Base-by-base conservation (phyloP, 1,139 yeast species). In the Lodderomyces margitis region DNA sequence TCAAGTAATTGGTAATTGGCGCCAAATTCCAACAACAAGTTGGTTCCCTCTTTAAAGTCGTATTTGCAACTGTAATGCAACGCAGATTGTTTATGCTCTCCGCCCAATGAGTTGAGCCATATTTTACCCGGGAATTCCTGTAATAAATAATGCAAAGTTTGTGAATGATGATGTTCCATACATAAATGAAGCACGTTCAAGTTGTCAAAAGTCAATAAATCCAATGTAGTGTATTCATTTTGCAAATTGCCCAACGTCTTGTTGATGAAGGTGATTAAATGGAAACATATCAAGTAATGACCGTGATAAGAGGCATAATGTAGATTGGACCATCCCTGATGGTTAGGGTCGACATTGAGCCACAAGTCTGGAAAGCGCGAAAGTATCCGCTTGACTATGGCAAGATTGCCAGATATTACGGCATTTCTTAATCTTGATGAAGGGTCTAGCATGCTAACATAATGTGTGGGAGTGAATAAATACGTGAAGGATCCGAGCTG, bases 281-380 rank as follows among this genome's bases (percentile, higher is more conserved):
- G 75, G 43, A 82, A 88, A 56, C 96, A 85, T 5, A 88, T 76
- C 45, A 87, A 75, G 56, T 86, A 87, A 51, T 86, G 78, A 24
- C 97, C 96, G 53, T 86, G 68, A 56, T 64, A 85, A 7, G 95
- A 81, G 1, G 96, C 92, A 61, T 88, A 89, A 62, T 91, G 98
- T 38, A 91, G 70, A 40, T 88, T 86, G 34, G 87, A 75, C 97
- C 97, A 91, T 1, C 98, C 98, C 52, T 84, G 80, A 34, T 68
- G 46, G 11, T 82, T 70, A 14, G 67, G 58, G 58, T 92, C 91
- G 17, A 81, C 72, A 56, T 89, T 87, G 43, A 83, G 80, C 62
- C 94, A 68, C 37, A 89, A 68, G 30, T 82, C 86, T 0, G 97
- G 96, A 55, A 76, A 86, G 39, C 94, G 71, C 41, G 75, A 70